Conservation (phyloP, 1,284 basidiomycete species). For the Heterobasidion parviporum region DNA sequence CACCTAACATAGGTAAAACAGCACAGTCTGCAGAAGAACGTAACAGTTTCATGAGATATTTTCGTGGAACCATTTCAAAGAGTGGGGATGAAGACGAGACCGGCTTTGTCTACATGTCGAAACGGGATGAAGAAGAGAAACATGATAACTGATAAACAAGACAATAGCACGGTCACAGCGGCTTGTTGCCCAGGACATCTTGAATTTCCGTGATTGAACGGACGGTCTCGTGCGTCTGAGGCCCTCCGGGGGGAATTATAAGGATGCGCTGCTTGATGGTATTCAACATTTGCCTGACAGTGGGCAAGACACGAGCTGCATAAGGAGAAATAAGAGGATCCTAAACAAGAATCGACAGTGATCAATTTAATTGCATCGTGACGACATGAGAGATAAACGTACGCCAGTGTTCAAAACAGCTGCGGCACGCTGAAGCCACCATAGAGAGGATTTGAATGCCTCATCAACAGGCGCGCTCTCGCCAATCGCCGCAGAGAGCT, state of each 20-base stretch:
- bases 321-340: conserved; percentile 77
- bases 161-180: conserved; percentile 15
- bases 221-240: conserved; percentile 55
- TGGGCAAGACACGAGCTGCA: conserved; percentile 69
- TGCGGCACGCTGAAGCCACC: conserved; percentile 76
- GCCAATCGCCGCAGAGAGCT: conserved; percentile 65
- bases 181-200: conserved; percentile 62
- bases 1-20: too few species aligned
- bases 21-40: background rate
- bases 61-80: background rate
- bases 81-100: too few species aligned
- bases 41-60: background rate
- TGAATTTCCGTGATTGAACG: conserved; percentile 67
- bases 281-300: conserved; percentile 64
- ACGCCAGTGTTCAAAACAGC: conserved; percentile 64
- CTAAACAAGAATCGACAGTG: conserved; percentile 22
- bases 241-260: conserved; percentile 63
- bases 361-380: background rate
- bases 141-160: background rate
- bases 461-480: conserved; percentile 72
- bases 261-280: conserved; percentile 65
- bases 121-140: background rate
- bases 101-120: too few species aligned
- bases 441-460: conserved; percentile 67
- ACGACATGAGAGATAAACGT: conserved; percentile 18